Evolutionary conservation across 2,329 filamentous ascomycete species (phyloP).

Genomic region (Venturia aucupariae): DNA sequence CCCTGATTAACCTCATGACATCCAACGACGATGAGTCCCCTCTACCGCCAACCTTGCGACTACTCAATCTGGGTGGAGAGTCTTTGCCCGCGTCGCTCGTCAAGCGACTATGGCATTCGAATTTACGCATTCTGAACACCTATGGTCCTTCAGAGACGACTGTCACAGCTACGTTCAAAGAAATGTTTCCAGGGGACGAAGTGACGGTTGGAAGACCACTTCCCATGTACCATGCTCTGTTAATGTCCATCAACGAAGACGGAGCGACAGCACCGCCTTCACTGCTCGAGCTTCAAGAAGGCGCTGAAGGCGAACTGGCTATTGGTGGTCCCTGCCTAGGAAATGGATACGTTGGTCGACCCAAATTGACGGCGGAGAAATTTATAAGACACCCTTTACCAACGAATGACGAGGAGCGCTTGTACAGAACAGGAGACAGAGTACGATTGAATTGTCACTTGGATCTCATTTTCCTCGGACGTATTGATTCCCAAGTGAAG

Average conservation of each 20-base stretch:
- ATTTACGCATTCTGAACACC: constrained; percentile 15
- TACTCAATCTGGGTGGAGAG: constrained; percentile 19
- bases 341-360: background rate
- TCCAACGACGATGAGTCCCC: constrained; percentile 13
- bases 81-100: constrained; percentile 21
- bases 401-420: background rate
- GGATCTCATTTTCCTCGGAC: constrained; percentile 22
- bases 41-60: constrained; percentile 20
- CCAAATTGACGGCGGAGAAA: background rate
- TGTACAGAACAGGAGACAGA: constrained; percentile 22
- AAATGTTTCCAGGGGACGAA: constrained; percentile 19
- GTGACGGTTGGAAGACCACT: constrained; percentile 21
- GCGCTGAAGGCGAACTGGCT: background rate
- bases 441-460: constrained; percentile 21
- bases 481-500: constrained; percentile 25
- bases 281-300: background rate
- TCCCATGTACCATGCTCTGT: constrained; percentile 5
- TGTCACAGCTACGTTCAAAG: constrained; percentile 22
- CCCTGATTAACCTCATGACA: constrained; percentile 17
- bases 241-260: background rate
- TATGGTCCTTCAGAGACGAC: constrained; percentile 15
- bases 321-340: background rate
- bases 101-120: constrained; percentile 18
- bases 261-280: background rate
- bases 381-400: constrained; percentile 13